Percentiles rank a stretch among this genome's conserved stretches.
Evolutionary conservation across 176 grass and related monocot genomes (phyloP).

Genomic region (Zea mays): DNA sequence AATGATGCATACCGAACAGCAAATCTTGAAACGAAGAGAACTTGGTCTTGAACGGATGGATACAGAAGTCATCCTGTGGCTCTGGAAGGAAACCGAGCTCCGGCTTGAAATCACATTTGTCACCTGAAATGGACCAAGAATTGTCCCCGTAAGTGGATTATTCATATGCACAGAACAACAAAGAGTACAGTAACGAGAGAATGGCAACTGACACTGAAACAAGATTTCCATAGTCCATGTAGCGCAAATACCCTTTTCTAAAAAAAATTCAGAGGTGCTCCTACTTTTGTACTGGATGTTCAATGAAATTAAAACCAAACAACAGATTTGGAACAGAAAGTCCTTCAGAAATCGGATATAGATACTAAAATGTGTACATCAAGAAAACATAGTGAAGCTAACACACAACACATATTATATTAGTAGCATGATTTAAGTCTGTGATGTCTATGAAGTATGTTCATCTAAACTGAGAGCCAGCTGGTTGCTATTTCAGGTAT

Average conservation of each 20-base stretch:
- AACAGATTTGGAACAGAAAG: neutral
- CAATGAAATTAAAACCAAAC: neutral
- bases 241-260: neutral
- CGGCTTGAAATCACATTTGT: slow-evolving; percentile 36
- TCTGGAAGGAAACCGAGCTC: slow-evolving; percentile 50
- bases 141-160: slow-evolving; percentile 19
- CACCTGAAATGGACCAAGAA: slow-evolving; percentile 41
- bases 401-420: neutral
- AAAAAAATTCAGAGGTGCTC: neutral
- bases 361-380: neutral
- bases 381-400: neutral
- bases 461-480: neutral
- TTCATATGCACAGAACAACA: neutral
- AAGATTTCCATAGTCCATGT: neutral
- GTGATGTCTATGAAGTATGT: neutral
- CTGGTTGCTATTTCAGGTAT: neutral
- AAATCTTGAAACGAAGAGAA: slow-evolving; percentile 48
- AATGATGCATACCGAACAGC: slow-evolving; percentile 53
- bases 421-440: neutral
- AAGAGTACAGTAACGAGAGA: slow-evolving; percentile 15
- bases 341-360: slow-evolving; percentile 1
- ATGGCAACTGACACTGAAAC: neutral
- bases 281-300: slow-evolving; percentile 1
- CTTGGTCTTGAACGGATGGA: slow-evolving; percentile 48
- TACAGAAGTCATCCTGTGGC: slow-evolving; percentile 40